Evolutionary conservation across 1,284 basidiomycete species (phyloP), one percentile per base, ranked within the genome.

Genomic region (Irpex sp.): DNA sequence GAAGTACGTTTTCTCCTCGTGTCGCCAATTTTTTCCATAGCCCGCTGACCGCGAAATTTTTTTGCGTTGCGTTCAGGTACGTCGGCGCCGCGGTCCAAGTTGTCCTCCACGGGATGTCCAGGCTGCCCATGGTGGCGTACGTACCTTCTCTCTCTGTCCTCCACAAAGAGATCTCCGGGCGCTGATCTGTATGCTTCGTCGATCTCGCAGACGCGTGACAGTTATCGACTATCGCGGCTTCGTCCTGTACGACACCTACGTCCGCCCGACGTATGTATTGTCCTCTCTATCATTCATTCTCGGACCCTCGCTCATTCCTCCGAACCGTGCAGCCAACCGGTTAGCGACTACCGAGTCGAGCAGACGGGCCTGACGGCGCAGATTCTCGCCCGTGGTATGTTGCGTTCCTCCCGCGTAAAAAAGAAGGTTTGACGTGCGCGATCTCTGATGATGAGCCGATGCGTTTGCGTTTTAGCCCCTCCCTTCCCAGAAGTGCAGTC

Each of bases 121-220:
- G 71, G 51, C 70, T 79, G 63, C 80, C 82, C 36, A 83, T 84
- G 78, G 74, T 83, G 59, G 82, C 82, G 82, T 82, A 63, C 67
- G 82, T 78, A 33, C 61, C 19, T 45, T 39, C 57, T 56, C 36
- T 28, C 53, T 8, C 18, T 55, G 37, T 61, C 2, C 28, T 28
- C 4, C 1, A 28, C 53, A 56, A 23, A 64, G 74, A 58, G 52
- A 54, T 54, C 28, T 16, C 52, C 52, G 52, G 33, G 76, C 55
- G 74, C 74, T 42, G 73, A 73, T 33, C 66, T 49, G 23, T 42
- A 8, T 37, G 36, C 37, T 58, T 58, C 52, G 35, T 35, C 28
- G 28, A 28, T 28, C 42, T 16, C 57, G 14, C 58, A 77, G 77
- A 16, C 74, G 76, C 51, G 73, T 79, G 23, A 74, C 75, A 16